Base-by-base conservation (phyloP, 106 monocot species). In the Ottelia alismoides region DNA sequence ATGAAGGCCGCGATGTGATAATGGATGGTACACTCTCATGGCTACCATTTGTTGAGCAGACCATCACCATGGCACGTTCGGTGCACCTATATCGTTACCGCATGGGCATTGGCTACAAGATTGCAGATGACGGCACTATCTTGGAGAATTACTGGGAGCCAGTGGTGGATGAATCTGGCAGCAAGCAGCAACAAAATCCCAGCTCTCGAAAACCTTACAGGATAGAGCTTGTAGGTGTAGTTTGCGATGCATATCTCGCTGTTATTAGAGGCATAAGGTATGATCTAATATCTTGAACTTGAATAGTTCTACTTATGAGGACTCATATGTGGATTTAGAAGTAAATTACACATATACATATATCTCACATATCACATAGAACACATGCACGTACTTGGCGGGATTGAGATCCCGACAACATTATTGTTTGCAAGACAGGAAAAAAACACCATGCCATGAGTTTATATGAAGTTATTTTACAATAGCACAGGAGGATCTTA, bases 11-110 rank as follows among this genome's bases (percentile, higher is more conserved):
- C 4, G 88, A 96, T 25, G 88, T 96, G 52, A 87, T 92, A 56
- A 79, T 92, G 83, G 92, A 92, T 43, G 87, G 92, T 2, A 92
- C 92, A 0, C 74, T 96, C 22, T 85, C 94, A 2, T 96, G 94
- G 94, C 81, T 70, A 58, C 94, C 94, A 11, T 96, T 89, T 52
- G 94, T 96, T 2, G 65, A 74, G 69, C 94, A 96, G 46, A 96
- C 81, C 1, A 82, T 88, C 16, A 80, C 83, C 24, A 85, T 96
- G 88, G 88, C 76, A 2, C 65, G 88, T 49, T 43, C 63, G n/a
- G 82, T 96, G 44, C 94, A 96, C 63, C 65, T 46, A 9, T 71
- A 47, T 22, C 77, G 78, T 17, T 88, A 88, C 61, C 62, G 94
- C 28, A 96, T 96, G 94, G 88, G 94, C 3, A 43, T 65, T 2